Evolutionary conservation across 2,329 filamentous ascomycete genomes (phyloP).

Genomic region (Hypoxylon rubiginosum): DNA sequence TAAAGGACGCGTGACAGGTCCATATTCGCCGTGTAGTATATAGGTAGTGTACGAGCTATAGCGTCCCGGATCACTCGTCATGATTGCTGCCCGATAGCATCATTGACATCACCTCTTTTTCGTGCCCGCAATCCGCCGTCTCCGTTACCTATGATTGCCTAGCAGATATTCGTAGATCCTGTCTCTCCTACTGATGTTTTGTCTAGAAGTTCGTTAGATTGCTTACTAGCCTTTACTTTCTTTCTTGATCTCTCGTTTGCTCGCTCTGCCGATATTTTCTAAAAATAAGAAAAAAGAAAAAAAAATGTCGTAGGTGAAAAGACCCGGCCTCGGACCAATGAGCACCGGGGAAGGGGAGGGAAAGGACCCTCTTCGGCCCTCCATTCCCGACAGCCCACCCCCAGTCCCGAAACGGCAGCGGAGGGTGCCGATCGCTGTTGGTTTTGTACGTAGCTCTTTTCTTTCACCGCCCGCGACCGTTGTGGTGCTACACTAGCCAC

Average conservation of each 20-base stretch:
- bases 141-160: neutral
- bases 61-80: no score
- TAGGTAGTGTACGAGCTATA: no score
- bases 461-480: conserved; percentile 3
- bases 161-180: neutral
- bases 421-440: conserved; percentile 26
- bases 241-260: neutral
- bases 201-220: neutral
- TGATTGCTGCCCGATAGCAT: neutral
- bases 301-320: neutral
- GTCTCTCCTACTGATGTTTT: no score
- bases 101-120: neutral
- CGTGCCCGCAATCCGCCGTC: neutral
- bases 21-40: no score
- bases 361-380: conserved; percentile 12
- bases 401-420: conserved; percentile 32
- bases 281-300: neutral
- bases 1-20: no score
- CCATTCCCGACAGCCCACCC: neutral
- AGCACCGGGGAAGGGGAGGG: conserved; percentile 22
- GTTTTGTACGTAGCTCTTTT: conserved; percentile 9
- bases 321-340: conserved; percentile 21
- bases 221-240: neutral
- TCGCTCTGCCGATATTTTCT: neutral
- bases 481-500: conserved; percentile 30